These are phyloP conservation scores for Claviceps monticola DNA, from an alignment of 2,329 filamentous ascomycete genomes.

Conservation along the genomic window DNA sequence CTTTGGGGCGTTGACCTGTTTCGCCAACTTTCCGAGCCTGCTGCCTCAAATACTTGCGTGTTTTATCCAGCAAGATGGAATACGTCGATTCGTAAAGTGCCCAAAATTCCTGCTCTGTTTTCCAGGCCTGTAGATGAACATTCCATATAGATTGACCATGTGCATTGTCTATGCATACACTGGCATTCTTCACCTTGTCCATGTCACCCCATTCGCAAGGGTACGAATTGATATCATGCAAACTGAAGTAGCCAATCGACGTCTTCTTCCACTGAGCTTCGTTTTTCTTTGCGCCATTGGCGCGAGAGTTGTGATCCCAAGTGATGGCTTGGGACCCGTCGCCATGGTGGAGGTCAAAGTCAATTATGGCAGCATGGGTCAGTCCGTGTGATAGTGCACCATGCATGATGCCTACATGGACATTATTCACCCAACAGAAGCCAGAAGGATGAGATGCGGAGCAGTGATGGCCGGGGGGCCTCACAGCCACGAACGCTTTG, in stretches of 20 bases:
- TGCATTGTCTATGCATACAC: constrained; percentile 84
- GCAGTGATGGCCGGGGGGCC: constrained; percentile 92
- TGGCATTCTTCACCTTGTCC: constrained; percentile 87
- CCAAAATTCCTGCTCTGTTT: constrained; percentile 77
- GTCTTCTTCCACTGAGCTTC: constrained; percentile 66
- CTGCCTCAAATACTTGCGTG: constrained; percentile 57
- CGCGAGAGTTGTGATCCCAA: constrained; percentile 75
- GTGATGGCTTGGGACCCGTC: constrained; percentile 92
- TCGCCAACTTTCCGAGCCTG: constrained; percentile 54
- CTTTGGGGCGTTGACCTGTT: constrained; percentile 52
- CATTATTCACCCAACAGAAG: constrained; percentile 98
- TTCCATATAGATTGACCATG: constrained; percentile 96
- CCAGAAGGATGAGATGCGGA: constrained; percentile 80
- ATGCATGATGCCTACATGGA: constrained; percentile 92
- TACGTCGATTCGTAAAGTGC: constrained; percentile 72
- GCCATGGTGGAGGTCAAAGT: constrained; percentile 84
- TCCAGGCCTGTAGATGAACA: constrained; percentile 82
- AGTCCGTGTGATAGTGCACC: constrained; percentile 70
- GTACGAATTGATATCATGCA: constrained; percentile 98
- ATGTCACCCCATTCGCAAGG: constrained; percentile 90
- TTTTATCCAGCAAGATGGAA: constrained; percentile 62
- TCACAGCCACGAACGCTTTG: constrained; percentile 80
- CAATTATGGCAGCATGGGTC: constrained; percentile 86
- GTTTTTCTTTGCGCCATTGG: constrained; percentile 49
- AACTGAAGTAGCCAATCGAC: constrained; percentile 86